Evolutionary conservation across 768 basidiomycete species (phyloP).

Genomic region (Thelephora aurantiotincta): DNA sequence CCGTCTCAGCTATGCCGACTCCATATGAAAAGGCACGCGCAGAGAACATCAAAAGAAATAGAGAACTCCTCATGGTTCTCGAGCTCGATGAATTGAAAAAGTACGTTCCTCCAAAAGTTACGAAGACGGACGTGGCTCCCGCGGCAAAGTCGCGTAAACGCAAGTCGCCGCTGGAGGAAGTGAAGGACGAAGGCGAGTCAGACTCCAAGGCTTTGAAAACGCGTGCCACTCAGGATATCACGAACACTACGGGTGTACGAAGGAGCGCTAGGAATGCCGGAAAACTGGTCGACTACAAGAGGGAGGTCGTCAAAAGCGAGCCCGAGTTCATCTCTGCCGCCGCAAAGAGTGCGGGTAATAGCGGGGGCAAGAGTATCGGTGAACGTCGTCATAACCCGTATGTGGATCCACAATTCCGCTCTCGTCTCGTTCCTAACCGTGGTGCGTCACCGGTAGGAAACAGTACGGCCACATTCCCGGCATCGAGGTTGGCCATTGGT

Average conservation of each 20-base stretch:
- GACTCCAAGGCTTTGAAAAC: not conserved
- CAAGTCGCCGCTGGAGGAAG: not conserved
- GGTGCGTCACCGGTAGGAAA: slow-evolving; percentile 53
- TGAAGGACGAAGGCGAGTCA: not conserved
- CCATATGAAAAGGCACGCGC: not conserved
- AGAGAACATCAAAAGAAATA: not conserved
- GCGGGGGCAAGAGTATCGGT: slow-evolving; percentile 12
- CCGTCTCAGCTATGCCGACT: not conserved
- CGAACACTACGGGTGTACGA: slow-evolving; percentile 24
- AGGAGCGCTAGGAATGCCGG: slow-evolving; percentile 56
- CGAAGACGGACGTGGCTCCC: not conserved
- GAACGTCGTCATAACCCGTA: slow-evolving; percentile 36
- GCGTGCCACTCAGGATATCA: not conserved
- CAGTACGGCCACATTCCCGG: slow-evolving; percentile 71
- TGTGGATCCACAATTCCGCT: slow-evolving; percentile 11
- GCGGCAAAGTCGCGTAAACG: not conserved
- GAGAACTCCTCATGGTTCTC: not conserved
- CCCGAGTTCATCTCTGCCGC: slow-evolving; percentile 6
- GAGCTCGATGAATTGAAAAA: not conserved
- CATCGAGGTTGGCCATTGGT: slow-evolving; percentile 70
- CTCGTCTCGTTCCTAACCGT: not conserved
- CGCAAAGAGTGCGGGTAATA: slow-evolving; percentile 10
- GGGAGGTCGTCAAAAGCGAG: slow-evolving; percentile 20
- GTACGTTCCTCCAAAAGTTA: not conserved
- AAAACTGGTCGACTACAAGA: slow-evolving; percentile 39